Conservation (phyloP, 2,329 filamentous ascomycete species). For the Setomelanomma holmii region DNA sequence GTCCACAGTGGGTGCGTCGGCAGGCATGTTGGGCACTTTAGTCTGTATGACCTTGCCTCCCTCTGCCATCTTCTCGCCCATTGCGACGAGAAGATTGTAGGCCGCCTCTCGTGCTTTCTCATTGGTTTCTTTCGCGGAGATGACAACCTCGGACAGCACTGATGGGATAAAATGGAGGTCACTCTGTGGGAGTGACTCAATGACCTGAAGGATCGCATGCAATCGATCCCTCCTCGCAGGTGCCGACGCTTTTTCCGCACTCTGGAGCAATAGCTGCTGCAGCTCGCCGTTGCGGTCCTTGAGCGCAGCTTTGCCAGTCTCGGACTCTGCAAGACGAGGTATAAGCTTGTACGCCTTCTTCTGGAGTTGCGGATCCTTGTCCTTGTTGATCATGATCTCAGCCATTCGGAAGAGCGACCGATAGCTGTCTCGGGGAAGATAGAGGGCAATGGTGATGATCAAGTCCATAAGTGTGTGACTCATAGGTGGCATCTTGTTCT, state of each 20-base stretch:
- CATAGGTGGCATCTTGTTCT: slow-evolving; percentile 85
- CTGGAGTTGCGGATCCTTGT: slow-evolving; percentile 88
- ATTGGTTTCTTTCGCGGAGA: slow-evolving; percentile 97
- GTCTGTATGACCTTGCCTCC: slow-evolving; percentile 81
- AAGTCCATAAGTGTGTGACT: slow-evolving; percentile 96
- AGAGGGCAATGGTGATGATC: slow-evolving; percentile 93
- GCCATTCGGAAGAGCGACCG: slow-evolving; percentile 85
- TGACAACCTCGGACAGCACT: slow-evolving; percentile 90
- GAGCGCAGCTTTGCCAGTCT: slow-evolving; percentile 77
- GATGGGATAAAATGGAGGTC: slow-evolving; percentile 93
- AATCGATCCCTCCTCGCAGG: slow-evolving; percentile 88
- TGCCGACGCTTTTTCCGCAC: slow-evolving; percentile 82
- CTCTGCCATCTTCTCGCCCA: slow-evolving; percentile 82
- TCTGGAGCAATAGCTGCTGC: slow-evolving; percentile 79
- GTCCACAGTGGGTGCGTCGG: slow-evolving; percentile 75
- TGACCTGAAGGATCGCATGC: slow-evolving; percentile 78
- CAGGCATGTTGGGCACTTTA: slow-evolving; percentile 85
- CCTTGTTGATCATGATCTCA: slow-evolving; percentile 78
- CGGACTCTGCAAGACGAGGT: slow-evolving; percentile 83
- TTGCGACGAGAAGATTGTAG: slow-evolving; percentile 86
- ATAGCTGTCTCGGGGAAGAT: slow-evolving; percentile 88
- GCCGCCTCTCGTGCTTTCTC: slow-evolving; percentile 89
- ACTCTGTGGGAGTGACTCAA: slow-evolving; percentile 76
- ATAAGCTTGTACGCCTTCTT: slow-evolving; percentile 99
- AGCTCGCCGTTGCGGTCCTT: slow-evolving; percentile 77